Conservation (phyloP, 768 basidiomycete genomes). For the Termitomyces sp. region DNA sequence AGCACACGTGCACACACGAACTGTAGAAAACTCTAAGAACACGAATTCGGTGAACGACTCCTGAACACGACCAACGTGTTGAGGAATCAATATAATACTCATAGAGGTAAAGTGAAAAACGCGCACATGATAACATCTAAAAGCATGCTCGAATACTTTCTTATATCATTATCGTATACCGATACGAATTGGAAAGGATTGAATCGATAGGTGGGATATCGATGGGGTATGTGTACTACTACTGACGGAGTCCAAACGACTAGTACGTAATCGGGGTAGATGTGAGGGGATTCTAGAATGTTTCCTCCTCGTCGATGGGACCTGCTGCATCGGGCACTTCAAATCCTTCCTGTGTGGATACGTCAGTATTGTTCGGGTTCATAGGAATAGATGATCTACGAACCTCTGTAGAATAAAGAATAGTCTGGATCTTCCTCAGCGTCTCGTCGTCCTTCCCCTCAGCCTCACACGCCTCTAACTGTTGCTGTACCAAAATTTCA, state of each 20-base stretch:
- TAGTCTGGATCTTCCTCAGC: slow-evolving; percentile 80
- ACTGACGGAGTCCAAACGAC: neutral
- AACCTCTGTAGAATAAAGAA: slow-evolving; percentile 94
- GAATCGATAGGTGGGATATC: neutral
- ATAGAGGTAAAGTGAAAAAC: neutral
- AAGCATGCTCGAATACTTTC: neutral
- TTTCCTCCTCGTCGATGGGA: slow-evolving; percentile 74
- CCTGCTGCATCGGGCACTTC: slow-evolving; percentile 71
- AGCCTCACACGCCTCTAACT: slow-evolving; percentile 56
- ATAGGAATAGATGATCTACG: neutral
- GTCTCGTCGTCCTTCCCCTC: slow-evolving; percentile 53
- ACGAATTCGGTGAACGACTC: no score
- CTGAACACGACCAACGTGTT: no score
- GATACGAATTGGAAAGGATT: neutral
- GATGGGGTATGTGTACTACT: neutral
- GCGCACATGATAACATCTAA: neutral
- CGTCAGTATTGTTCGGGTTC: neutral
- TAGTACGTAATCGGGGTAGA: neutral
- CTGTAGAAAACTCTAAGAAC: no score
- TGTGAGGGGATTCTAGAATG: slow-evolving; percentile 37
- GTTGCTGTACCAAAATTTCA: slow-evolving; percentile 86
- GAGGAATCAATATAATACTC: neutral
- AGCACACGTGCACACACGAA: no score
- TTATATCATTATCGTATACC: neutral
- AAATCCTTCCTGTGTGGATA: slow-evolving; percentile 70